A percentile compares a stretch with the other conserved stretches of the same genome.
Evolutionary conservation across 2,329 filamentous ascomycete species (phyloP).

Genomic region (Hypoxylon sp.): DNA sequence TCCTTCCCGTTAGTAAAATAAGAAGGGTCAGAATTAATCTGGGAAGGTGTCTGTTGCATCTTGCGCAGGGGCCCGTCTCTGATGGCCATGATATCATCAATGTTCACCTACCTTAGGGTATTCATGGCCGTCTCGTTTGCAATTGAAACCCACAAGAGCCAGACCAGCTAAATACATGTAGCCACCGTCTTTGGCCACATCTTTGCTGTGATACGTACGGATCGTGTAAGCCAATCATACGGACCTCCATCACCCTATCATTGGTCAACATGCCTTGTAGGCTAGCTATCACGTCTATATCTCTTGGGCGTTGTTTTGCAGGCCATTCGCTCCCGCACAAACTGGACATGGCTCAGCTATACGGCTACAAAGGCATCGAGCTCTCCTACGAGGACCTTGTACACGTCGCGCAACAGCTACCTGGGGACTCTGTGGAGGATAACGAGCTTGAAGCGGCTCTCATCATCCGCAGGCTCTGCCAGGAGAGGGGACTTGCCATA

Average conservation of each 20-base stretch:
- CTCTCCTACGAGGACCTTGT: conserved; percentile 84
- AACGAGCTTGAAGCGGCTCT: conserved; percentile 71
- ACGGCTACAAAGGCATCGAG: conserved; percentile 79
- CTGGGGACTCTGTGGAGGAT: conserved; percentile 58
- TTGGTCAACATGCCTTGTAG: conserved; percentile 65
- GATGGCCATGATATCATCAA: not conserved
- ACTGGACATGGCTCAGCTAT: conserved; percentile 74
- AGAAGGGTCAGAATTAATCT: not conserved
- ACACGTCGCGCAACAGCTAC: conserved; percentile 66
- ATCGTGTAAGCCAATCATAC: conserved; percentile 5
- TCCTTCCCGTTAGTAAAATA: not conserved
- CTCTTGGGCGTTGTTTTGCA: conserved; percentile 77
- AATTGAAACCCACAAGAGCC: not conserved
- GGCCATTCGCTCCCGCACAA: conserved; percentile 78
- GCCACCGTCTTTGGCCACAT: not conserved
- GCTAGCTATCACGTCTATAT: conserved; percentile 82
- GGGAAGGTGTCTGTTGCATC: not conserved
- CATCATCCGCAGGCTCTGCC: conserved; percentile 70
- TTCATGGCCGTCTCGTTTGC: not conserved
- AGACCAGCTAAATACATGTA: conserved; percentile 1
- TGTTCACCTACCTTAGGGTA: too few relatives aligned
- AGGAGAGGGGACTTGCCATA: conserved; percentile 68
- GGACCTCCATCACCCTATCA: not conserved
- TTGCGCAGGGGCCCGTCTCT: not conserved
- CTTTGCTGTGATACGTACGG: not conserved